A percentile compares a stretch with the other conserved stretches of the same genome.
Evolutionary conservation across 768 basidiomycete species (phyloP).

Genomic region (Tulasnella sp.): DNA sequence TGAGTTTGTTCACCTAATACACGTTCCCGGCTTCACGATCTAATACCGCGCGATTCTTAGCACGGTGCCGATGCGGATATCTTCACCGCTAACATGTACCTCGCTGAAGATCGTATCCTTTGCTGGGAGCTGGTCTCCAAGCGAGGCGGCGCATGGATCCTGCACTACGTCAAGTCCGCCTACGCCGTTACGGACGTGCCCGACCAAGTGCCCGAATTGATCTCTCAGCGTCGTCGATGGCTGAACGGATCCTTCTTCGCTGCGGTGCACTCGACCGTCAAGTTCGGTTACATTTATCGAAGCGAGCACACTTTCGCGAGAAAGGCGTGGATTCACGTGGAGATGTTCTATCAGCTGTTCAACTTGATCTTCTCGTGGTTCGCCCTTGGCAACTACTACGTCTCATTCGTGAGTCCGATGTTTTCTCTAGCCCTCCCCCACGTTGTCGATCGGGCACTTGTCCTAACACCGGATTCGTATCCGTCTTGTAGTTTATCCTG

Average conservation of each 20-base stretch:
- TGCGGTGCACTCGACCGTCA: conserved; percentile 82
- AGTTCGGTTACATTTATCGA: conserved; percentile 94
- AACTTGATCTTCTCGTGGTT: conserved; percentile 95
- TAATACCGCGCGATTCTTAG: conserved; percentile 52
- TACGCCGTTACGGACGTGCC: conserved; percentile 92
- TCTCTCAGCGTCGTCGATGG: conserved; percentile 94
- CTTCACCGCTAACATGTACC: conserved; percentile 95
- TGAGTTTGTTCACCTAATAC: conserved; percentile 36
- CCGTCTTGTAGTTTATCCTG: conserved; percentile 49
- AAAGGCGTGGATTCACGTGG: conserved; percentile 93
- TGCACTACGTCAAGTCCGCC: conserved; percentile 96
- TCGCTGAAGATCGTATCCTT: conserved; percentile 89
- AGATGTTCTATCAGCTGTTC: conserved; percentile 85
- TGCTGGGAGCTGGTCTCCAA: conserved; percentile 99
- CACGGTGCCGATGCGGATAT: conserved; percentile 84
- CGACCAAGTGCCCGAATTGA: conserved; percentile 88
- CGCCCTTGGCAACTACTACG: conserved; percentile 83
- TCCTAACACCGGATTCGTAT: conserved; percentile 7
- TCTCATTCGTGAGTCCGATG: conserved; percentile 57
- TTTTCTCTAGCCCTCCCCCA: not conserved
- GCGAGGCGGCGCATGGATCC: conserved; percentile 79
- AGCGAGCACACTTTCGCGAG: conserved; percentile 75
- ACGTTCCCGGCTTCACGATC: not conserved
- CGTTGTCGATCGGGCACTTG: not conserved
- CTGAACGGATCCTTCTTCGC: conserved; percentile 99